Evolutionary conservation across 2,329 filamentous ascomycete species (phyloP).

Genomic region (Chaetomiaceae sp.): DNA sequence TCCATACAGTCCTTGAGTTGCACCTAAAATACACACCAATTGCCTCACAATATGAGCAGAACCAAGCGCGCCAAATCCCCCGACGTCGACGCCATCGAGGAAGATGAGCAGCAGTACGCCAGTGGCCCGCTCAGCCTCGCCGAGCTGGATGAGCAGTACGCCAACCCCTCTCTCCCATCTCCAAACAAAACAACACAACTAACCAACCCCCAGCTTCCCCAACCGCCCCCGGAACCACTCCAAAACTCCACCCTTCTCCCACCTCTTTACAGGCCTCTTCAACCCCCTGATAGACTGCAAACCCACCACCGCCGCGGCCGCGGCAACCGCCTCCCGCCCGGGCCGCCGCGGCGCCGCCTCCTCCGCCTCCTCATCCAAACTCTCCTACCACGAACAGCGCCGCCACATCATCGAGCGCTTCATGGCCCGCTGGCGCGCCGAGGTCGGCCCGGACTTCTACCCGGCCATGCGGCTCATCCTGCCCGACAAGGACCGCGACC

Average conservation of each 20-base stretch:
- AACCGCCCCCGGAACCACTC: constrained; percentile 76
- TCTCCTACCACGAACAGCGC: constrained; percentile 64
- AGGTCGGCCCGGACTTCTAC: constrained; percentile 90
- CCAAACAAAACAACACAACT: too few relatives aligned
- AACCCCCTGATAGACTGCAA: constrained; percentile 74
- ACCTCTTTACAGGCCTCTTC: constrained; percentile 73
- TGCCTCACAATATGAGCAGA: constrained; percentile 32
- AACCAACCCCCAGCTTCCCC: constrained; percentile 58
- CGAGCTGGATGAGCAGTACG: constrained; percentile 38
- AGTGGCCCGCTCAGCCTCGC: constrained; percentile 35
- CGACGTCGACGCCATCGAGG: constrained; percentile 41
- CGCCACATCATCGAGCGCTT: constrained; percentile 80
- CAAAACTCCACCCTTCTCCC: constrained; percentile 75
- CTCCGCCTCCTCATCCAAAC: constrained; percentile 48
- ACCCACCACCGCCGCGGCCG: constrained; percentile 58
- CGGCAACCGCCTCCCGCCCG: not conserved
- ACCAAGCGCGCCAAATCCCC: constrained; percentile 26
- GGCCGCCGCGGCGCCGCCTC: constrained; percentile 41
- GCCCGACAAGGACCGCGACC: constrained; percentile 86
- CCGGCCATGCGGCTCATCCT: constrained; percentile 88
- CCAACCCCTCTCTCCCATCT: not conserved
- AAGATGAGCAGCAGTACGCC: constrained; percentile 50
- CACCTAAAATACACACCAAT: too few relatives aligned
- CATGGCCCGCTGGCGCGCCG: constrained; percentile 77
- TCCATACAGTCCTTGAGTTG: too few relatives aligned